Evolutionary conservation across 2,329 filamentous ascomycete genomes (phyloP).

Genomic region (Furcasterigmium furcatum): DNA sequence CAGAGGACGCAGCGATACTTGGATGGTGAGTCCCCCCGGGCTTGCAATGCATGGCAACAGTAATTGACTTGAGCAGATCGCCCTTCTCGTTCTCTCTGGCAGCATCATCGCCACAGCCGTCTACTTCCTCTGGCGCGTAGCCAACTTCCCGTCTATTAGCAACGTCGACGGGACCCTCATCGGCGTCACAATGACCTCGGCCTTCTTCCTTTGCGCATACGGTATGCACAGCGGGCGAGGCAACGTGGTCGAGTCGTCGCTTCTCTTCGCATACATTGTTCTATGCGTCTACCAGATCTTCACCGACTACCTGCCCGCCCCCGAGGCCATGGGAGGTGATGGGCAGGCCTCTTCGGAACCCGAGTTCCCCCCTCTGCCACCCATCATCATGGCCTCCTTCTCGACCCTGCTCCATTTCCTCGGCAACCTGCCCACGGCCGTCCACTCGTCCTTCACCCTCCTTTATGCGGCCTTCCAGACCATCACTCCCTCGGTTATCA

Average conservation of each 20-base stretch:
- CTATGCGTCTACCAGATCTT: slow-evolving; percentile 99
- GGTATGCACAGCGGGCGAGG: slow-evolving; percentile 85
- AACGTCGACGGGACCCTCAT: slow-evolving; percentile 92
- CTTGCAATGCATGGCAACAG: slow-evolving; percentile 23
- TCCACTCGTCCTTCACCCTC: slow-evolving; percentile 81
- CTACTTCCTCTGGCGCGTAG: slow-evolving; percentile 95
- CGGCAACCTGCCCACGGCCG: slow-evolving; percentile 76
- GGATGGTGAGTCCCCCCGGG: slow-evolving; percentile 68
- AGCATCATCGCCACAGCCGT: slow-evolving; percentile 90
- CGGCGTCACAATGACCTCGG: slow-evolving; percentile 86
- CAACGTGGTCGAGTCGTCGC: slow-evolving; percentile 90
- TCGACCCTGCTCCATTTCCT: slow-evolving; percentile 84
- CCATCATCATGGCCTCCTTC: slow-evolving; percentile 98
- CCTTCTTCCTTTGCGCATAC: slow-evolving; percentile 90
- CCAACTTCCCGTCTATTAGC: slow-evolving; percentile 88
- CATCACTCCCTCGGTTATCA: slow-evolving; percentile 92
- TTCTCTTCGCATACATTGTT: slow-evolving; percentile 96
- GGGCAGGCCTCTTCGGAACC: slow-evolving; percentile 56
- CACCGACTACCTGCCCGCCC: slow-evolving; percentile 89
- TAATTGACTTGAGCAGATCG: slow-evolving; percentile 57
- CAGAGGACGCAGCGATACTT: slow-evolving; percentile 86
- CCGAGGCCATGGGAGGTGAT: slow-evolving; percentile 52
- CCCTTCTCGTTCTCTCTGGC: slow-evolving; percentile 81
- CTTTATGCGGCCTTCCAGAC: slow-evolving; percentile 91
- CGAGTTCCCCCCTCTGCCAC: slow-evolving; percentile 95